Conservation (phyloP, 345 rosid species). For the Erysimum cheiranthoides region DNA sequence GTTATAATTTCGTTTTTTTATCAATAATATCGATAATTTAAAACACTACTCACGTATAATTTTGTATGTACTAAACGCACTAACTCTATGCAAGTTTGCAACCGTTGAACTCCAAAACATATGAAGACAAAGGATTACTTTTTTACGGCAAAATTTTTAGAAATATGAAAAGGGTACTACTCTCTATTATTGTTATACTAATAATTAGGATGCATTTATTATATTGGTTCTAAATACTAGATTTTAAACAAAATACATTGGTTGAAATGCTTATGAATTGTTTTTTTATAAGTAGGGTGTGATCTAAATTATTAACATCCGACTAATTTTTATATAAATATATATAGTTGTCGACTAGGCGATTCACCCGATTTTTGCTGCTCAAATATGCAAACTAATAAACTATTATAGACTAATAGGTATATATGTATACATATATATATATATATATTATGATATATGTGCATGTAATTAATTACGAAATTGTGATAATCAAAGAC, state of each 20-base stretch:
- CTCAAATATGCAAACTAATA: too few relatives aligned
- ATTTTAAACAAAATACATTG: not conserved
- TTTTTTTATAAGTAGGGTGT: too few relatives aligned
- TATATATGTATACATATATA: not conserved
- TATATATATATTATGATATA: not conserved
- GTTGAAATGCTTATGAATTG: not conserved
- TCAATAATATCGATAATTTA: not conserved
- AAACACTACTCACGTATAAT: not conserved
- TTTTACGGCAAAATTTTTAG: not conserved
- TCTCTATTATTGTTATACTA: not conserved
- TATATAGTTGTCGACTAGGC: too few relatives aligned
- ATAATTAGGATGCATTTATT: not conserved
- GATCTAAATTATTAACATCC: too few relatives aligned
- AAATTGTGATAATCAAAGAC: slow-evolving; percentile 20
- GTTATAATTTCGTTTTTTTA: not conserved
- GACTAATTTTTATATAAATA: too few relatives aligned
- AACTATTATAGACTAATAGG: too few relatives aligned
- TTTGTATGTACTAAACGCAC: not conserved
- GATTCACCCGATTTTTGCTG: too few relatives aligned
- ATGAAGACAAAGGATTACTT: not conserved
- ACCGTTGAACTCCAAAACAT: not conserved
- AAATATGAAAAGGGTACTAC: not conserved
- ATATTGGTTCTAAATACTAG: not conserved
- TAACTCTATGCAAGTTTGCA: not conserved
- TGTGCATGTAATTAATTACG: not conserved